A percentile compares a stretch with the other conserved stretches of the same genome.
Conservation (phyloP, 805 yeast genomes). For the Kregervanrija delftensis region DNA sequence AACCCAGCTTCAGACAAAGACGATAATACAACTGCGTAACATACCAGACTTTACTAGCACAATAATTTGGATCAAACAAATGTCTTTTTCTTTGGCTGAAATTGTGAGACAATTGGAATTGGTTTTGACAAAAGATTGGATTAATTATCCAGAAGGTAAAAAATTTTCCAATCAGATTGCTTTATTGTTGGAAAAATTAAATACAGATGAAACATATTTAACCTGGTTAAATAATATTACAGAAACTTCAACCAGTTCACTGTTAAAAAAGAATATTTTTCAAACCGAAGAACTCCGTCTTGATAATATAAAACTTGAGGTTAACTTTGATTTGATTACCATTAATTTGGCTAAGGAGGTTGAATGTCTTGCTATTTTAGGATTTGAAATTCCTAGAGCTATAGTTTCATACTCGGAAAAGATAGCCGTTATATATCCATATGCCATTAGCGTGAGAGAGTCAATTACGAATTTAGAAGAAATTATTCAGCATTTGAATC, state of each 20-base stretch:
- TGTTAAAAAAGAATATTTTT: constrained; percentile 27
- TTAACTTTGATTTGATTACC: constrained; percentile 44
- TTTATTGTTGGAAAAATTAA: constrained; percentile 34
- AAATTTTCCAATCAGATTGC: constrained; percentile 46
- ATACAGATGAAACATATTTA: constrained; percentile 25
- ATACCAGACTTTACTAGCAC: constrained; percentile 42
- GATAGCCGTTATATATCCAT: constrained; percentile 48
- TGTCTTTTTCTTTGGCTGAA: constrained; percentile 35
- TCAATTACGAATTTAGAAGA: constrained; percentile 35
- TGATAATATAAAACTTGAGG: constrained; percentile 26
- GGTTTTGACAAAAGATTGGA: constrained; percentile 58
- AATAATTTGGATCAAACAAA: constrained; percentile 47
- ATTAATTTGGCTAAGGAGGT: constrained; percentile 41
- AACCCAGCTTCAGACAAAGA: constrained; percentile 27
- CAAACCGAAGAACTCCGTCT: constrained; percentile 22
- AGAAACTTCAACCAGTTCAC: constrained; percentile 8
- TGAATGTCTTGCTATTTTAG: constrained; percentile 40
- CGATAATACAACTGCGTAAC: constrained; percentile 34
- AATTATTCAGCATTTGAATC: constrained; percentile 7
- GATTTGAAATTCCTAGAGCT: constrained; percentile 51
- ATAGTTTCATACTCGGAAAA: constrained; percentile 41
- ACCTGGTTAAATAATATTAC: constrained; percentile 32
- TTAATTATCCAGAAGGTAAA: constrained; percentile 57
- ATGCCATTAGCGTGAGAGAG: constrained; percentile 48
- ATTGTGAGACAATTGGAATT: constrained; percentile 40